Conservation (phyloP, 495 filamentous ascomycete genomes). For the Hypoxylon fragiforme region DNA sequence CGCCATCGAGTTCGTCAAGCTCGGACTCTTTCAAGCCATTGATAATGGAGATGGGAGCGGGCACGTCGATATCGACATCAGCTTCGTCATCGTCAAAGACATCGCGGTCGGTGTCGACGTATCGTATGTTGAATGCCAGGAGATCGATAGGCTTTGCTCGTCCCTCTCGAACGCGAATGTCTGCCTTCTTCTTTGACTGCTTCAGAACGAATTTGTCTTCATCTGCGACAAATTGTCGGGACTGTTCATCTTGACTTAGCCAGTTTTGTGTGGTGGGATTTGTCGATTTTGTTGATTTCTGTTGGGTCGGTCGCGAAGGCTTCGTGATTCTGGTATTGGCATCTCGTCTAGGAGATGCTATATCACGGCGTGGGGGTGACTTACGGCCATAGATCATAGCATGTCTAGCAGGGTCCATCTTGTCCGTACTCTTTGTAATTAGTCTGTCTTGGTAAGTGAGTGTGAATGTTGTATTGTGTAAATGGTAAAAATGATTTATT, state of each 20-base stretch:
- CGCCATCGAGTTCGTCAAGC: constrained; percentile 76
- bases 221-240: constrained; percentile 82
- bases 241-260: constrained; percentile 68
- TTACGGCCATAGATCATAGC: constrained; percentile 54
- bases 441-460: too few species aligned
- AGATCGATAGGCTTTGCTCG: constrained; percentile 94
- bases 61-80: constrained; percentile 71
- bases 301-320: constrained; percentile 38
- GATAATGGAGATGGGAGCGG: constrained; percentile 81
- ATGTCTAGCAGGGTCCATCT: constrained; percentile 51
- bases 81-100: constrained; percentile 80
- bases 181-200: constrained; percentile 97
- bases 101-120: constrained; percentile 80
- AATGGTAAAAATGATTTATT: too few species aligned
- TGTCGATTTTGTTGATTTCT: constrained; percentile 26
- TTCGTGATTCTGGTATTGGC: constrained; percentile 51
- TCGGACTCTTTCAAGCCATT: constrained; percentile 71
- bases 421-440: neutral
- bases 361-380: constrained; percentile 45
- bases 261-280: constrained; percentile 38
- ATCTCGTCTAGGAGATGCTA: constrained; percentile 51
- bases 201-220: constrained; percentile 96
- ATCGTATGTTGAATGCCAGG: constrained; percentile 86
- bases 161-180: constrained; percentile 91
- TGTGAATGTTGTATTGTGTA: neutral